Evolutionary conservation across 805 yeast species (phyloP).

Genomic region (Lachancea nothofagi): DNA sequence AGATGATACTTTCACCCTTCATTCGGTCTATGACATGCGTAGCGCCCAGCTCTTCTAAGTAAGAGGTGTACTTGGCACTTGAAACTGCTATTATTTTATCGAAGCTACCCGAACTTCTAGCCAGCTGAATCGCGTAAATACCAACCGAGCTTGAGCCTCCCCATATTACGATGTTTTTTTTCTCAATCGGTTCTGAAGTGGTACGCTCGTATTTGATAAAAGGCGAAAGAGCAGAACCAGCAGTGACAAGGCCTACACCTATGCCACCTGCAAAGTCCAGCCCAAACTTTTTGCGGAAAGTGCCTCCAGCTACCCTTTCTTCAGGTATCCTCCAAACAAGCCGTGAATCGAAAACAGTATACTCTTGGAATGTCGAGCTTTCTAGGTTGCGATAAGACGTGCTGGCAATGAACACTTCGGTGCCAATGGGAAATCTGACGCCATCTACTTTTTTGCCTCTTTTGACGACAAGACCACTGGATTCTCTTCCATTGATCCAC

Average conservation of each 20-base stretch:
- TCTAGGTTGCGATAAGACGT: conserved; percentile 44
- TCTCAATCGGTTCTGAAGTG: conserved; percentile 11
- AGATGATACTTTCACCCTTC: conserved; percentile 21
- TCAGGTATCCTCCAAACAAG: conserved; percentile 41
- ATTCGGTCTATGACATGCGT: conserved; percentile 37
- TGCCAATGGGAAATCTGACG: conserved; percentile 27
- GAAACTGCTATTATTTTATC: conserved; percentile 41
- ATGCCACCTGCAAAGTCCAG: conserved; percentile 41
- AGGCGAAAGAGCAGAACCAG: conserved; percentile 34
- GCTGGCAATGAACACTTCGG: conserved; percentile 40
- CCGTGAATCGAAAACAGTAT: conserved; percentile 40
- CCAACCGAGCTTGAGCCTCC: conserved; percentile 48
- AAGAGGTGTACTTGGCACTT: conserved; percentile 35
- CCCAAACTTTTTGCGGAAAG: conserved; percentile 7
- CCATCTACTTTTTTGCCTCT: conserved; percentile 32
- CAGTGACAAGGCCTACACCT: conserved; percentile 46
- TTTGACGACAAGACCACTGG: conserved; percentile 38
- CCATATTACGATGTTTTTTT: conserved; percentile 36
- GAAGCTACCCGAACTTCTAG: conserved; percentile 35
- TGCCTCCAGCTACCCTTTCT: conserved; percentile 15
- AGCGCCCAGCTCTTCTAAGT: conserved; percentile 40
- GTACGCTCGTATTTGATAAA: conserved; percentile 10
- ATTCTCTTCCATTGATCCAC: conserved; percentile 47
- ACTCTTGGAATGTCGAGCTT: conserved; percentile 45
- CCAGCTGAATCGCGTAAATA: conserved; percentile 39